Conservation (phyloP, 768 basidiomycete species). For the Naganishia onofrii region DNA sequence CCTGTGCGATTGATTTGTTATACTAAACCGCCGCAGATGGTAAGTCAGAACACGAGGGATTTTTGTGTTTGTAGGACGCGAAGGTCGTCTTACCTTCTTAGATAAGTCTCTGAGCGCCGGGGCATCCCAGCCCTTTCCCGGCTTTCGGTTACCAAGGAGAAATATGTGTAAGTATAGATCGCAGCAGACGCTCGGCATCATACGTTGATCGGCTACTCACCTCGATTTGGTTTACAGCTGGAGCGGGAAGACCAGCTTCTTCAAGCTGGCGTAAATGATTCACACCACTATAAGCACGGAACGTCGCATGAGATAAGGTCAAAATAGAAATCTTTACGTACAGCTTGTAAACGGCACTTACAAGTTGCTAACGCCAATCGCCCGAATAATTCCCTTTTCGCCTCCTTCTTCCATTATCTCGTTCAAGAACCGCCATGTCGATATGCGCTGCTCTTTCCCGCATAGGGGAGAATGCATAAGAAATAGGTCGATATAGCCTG, state of each 20-base stretch:
- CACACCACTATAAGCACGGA: conserved; percentile 52
- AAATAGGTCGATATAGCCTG: conserved; percentile 70
- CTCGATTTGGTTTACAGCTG: conserved; percentile 79
- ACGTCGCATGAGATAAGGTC: too few species aligned
- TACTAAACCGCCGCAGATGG: not conserved
- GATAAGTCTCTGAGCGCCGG: conserved; percentile 23
- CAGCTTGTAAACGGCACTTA: not conserved
- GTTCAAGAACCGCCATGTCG: conserved; percentile 67
- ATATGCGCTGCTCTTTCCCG: conserved; percentile 65
- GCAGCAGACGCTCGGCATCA: not conserved
- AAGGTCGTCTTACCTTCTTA: conserved; percentile 15
- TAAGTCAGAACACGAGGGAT: too few species aligned
- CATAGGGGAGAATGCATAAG: conserved; percentile 72
- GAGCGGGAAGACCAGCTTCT: conserved; percentile 62
- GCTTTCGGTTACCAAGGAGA: not conserved
- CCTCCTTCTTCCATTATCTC: conserved; percentile 56
- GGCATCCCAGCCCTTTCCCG: conserved; percentile 27
- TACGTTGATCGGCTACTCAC: conserved; percentile 47
- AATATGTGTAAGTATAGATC: too few species aligned
- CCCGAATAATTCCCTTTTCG: conserved; percentile 61
- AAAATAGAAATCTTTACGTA: not conserved
- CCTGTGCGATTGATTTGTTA: conserved; percentile 23
- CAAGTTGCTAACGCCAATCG: conserved; percentile 77
- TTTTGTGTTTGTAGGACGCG: not conserved
- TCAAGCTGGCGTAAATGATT: conserved; percentile 74